Percentiles rank a stretch among this genome's conserved stretches.
These are phyloP conservation scores for Platanthera guangdongensis DNA, from an alignment of 106 monocot species.

Conservation along the genomic window DNA sequence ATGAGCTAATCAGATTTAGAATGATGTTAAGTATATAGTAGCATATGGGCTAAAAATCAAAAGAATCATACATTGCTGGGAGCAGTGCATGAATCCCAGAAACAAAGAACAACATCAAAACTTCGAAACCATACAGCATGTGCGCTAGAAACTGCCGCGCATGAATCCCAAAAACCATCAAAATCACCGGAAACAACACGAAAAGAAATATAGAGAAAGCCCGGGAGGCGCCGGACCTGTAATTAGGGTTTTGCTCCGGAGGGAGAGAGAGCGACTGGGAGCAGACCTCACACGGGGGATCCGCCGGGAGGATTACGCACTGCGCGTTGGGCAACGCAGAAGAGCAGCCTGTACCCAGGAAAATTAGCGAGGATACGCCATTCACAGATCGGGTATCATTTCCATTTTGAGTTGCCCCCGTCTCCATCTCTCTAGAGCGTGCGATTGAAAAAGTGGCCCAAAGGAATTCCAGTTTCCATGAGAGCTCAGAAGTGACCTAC, in stretches of 20 bases:
- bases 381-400: not conserved
- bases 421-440: not conserved
- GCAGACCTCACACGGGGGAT: slow-evolving; percentile 88
- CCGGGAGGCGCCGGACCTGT: not conserved
- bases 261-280: slow-evolving; percentile 17
- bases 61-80: not conserved
- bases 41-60: no score
- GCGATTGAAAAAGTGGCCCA: no score
- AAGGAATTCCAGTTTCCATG: no score
- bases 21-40: no score
- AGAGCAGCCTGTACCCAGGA: slow-evolving; percentile 88
- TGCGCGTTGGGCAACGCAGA: slow-evolving; percentile 67
- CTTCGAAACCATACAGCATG: not conserved
- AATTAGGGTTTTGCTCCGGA: slow-evolving; percentile 18
- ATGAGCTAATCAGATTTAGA: no score
- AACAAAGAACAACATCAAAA: not conserved
- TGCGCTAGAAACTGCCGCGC: not conserved
- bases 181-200: not conserved
- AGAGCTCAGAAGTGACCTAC: no score
- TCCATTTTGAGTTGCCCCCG: slow-evolving; percentile 1
- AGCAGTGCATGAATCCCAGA: not conserved
- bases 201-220: not conserved
- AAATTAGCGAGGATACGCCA: slow-evolving; percentile 61
- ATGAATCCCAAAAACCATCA: not conserved
- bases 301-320: slow-evolving; percentile 70